Evolutionary conservation across 2,329 filamentous ascomycete species (phyloP).

Genomic region (Apiospora pterosperma): DNA sequence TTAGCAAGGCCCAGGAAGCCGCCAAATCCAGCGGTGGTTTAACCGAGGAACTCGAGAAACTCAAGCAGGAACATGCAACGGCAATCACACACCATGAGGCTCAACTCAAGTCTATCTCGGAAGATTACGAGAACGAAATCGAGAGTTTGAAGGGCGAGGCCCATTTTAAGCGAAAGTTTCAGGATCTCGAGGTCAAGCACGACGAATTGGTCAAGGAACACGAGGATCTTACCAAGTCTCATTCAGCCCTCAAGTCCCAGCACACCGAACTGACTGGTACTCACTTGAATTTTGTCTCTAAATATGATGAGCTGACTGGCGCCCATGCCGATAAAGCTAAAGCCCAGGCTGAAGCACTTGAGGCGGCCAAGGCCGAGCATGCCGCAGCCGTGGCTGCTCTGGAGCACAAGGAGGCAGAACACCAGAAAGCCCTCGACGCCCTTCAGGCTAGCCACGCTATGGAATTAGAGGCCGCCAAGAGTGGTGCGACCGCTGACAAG

Average conservation of each 20-base stretch:
- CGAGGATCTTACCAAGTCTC: constrained; percentile 21
- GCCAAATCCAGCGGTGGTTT: constrained; percentile 30
- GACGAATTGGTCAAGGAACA: constrained; percentile 35
- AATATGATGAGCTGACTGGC: constrained; percentile 4
- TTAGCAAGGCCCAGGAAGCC: constrained; percentile 42
- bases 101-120: constrained; percentile 55
- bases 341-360: constrained; percentile 27
- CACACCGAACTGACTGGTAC: constrained; percentile 15
- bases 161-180: constrained; percentile 61
- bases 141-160: constrained; percentile 61
- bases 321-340: constrained; percentile 28
- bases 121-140: constrained; percentile 63
- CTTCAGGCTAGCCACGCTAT: constrained; percentile 55
- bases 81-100: constrained; percentile 48
- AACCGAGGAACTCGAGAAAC: constrained; percentile 35
- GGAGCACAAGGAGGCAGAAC: constrained; percentile 47
- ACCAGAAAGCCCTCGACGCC: constrained; percentile 52
- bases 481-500: constrained; percentile 44
- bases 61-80: constrained; percentile 45
- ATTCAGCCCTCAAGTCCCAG: constrained; percentile 14
- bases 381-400: constrained; percentile 42
- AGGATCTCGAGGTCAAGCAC: constrained; percentile 57
- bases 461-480: constrained; percentile 55
- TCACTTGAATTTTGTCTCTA: constrained; percentile 16
- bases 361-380: constrained; percentile 32